phyloP scores from a whole-genome alignment of 768 basidiomycete genomes.

The Suillus subaureus region DNA sequence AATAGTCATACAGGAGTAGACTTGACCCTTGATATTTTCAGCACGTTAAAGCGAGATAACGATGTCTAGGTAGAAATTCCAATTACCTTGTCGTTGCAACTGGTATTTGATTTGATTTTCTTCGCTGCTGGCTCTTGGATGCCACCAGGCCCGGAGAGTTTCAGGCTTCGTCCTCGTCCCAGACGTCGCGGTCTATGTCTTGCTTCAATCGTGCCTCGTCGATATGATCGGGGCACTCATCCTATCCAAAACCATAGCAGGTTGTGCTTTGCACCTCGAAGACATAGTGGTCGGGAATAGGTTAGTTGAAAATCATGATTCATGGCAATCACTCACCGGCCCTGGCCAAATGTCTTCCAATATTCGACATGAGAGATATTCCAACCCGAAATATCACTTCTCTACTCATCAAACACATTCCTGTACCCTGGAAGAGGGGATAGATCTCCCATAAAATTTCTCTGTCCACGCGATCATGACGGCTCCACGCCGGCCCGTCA shows the following conservation, averaged over 20 bases:
- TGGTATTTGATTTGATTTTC: neutral
- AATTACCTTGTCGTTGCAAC: too few species aligned
- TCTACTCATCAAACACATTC: too few species aligned
- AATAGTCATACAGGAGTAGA: too few species aligned
- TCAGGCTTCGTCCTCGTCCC: constrained; percentile 5
- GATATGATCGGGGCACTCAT: neutral
- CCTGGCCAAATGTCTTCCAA: neutral
- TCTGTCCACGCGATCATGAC: too few species aligned
- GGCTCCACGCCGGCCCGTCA: too few species aligned
- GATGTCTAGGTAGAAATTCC: too few species aligned
- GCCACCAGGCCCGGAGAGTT: neutral
- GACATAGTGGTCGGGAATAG: neutral
- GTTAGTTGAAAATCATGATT: neutral
- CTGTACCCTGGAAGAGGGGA: too few species aligned
- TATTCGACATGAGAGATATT: neutral
- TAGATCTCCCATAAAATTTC: too few species aligned
- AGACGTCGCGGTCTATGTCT: neutral
- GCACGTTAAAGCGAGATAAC: too few species aligned
- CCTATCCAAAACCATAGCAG: neutral
- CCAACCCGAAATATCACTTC: neutral
- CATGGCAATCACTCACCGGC: neutral
- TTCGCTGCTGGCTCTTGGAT: constrained; percentile 1
- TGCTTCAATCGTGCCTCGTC: neutral
- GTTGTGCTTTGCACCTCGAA: neutral
- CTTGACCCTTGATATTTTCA: too few species aligned